Percentiles rank a stretch among this genome's conserved stretches.
Conservation (phyloP, 208 protist genomes). For the Acanthamoeba sp. region DNA sequence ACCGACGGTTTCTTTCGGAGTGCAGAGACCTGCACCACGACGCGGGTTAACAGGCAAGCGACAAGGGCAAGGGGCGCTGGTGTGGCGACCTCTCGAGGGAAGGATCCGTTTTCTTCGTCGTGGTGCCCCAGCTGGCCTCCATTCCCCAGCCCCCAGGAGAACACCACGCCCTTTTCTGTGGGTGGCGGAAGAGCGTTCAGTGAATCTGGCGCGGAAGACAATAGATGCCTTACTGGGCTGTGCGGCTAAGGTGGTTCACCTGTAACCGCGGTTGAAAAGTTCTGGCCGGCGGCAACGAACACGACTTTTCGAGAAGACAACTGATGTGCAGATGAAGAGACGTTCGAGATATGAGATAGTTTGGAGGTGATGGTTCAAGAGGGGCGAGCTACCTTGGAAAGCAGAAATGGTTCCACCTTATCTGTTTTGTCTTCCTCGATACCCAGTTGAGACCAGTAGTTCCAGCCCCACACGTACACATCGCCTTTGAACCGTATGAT, state of each 20-base stretch:
- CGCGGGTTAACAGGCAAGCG: neutral
- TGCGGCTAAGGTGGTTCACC: neutral
- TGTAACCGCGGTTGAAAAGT: constrained; percentile 8
- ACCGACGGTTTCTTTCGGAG: constrained; percentile 37
- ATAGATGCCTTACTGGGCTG: too few species aligned
- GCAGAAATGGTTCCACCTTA: neutral
- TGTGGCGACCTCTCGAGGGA: constrained; percentile 20
- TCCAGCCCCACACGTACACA: constrained; percentile 68
- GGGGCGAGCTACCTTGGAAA: neutral
- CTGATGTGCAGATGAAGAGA: neutral
- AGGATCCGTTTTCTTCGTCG: constrained; percentile 52
- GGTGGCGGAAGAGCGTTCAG: too few species aligned
- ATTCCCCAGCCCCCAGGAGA: constrained; percentile 25
- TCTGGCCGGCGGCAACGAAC: constrained; percentile 2
- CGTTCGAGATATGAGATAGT: neutral
- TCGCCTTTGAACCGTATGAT: neutral
- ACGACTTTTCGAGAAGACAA: constrained; percentile 2
- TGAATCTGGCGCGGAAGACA: too few species aligned
- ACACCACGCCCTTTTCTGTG: constrained; percentile 23
- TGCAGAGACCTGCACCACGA: neutral
- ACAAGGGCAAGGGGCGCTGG: neutral
- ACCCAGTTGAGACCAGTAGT: constrained; percentile 59
- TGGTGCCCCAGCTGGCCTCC: constrained; percentile 34
- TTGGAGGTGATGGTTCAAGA: neutral
- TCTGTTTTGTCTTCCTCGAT: constrained; percentile 45